phyloP scores from a whole-genome alignment of 768 basidiomycete genomes.

The Suillus placidus region DNA sequence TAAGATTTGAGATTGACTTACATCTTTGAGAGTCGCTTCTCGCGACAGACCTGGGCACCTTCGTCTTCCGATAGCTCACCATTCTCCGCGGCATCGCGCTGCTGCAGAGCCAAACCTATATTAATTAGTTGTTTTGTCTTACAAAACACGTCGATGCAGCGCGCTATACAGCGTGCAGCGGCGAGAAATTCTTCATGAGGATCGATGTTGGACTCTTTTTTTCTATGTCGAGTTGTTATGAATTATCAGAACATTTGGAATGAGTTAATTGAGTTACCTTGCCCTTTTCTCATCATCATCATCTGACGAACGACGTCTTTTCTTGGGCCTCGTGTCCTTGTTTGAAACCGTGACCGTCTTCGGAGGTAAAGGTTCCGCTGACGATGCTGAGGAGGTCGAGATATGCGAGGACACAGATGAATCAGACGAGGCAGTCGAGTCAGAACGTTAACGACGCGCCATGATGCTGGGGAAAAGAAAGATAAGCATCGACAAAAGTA shows the following conservation, averaged over 20 bases:
- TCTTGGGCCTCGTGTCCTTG: neutral
- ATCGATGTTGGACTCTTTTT: neutral
- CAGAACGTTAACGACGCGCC: neutral
- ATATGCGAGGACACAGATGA: neutral
- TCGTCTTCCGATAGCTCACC: constrained; percentile 1
- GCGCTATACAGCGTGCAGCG: constrained; percentile 1
- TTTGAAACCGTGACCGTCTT: neutral
- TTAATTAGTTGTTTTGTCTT: neutral
- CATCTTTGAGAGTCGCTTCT: constrained; percentile 4
- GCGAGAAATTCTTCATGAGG: constrained; percentile 2
- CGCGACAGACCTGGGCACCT: neutral
- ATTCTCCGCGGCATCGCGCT: constrained; percentile 1
- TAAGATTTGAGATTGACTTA: neutral
- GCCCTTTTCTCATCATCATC: neutral
- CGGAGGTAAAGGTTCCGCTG: neutral
- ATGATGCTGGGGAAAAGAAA: neutral
- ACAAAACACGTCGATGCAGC: constrained; percentile 14
- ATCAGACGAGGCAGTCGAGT: neutral
- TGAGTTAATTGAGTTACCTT: neutral
- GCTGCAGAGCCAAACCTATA: neutral
- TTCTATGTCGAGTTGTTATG: neutral
- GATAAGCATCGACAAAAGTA: neutral
- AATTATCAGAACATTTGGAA: neutral
- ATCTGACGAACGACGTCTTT: neutral
- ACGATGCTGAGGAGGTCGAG: neutral